Evolutionary conservation across 31 red algal species (phyloP).

Genomic region (Bonnemaisonia californica): DNA sequence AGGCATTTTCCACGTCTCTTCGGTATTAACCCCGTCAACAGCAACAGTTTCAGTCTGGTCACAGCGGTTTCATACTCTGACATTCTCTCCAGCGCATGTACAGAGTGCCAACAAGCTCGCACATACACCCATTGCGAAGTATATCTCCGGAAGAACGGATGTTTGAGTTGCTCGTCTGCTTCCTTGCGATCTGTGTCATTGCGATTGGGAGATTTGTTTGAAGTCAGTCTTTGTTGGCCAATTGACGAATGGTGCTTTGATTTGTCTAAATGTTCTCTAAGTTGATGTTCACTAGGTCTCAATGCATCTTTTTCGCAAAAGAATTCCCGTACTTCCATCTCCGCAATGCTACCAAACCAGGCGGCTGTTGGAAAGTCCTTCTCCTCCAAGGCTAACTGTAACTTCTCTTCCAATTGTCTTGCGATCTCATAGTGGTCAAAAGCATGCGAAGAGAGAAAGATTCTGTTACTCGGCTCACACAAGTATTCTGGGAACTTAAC

Average conservation of each 20-base stretch:
- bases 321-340: conserved; percentile 51
- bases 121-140: conserved; percentile 61
- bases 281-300: too few relatives aligned
- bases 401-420: conserved; percentile 22
- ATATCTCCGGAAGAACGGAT: conserved; percentile 63
- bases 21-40: conserved; percentile 51
- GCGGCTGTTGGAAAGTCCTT: conserved; percentile 40
- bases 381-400: conserved; percentile 22
- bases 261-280: too few relatives aligned
- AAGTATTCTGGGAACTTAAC: conserved; percentile 49
- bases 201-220: background rate
- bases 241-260: background rate
- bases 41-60: conserved; percentile 35
- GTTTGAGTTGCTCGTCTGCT: conserved; percentile 23
- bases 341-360: conserved; percentile 40
- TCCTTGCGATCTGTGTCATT: background rate
- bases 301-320: too few relatives aligned
- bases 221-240: background rate
- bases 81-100: conserved; percentile 48
- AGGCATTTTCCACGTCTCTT: conserved; percentile 51
- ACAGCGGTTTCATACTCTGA: conserved; percentile 55
- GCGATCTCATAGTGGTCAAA: conserved; percentile 44
- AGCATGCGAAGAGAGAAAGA: conserved; percentile 36
- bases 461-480: conserved; percentile 10
- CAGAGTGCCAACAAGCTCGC: conserved; percentile 56